Evolutionary conservation across 495 filamentous ascomycete species (phyloP).

Genomic region (Penicillium lagena): DNA sequence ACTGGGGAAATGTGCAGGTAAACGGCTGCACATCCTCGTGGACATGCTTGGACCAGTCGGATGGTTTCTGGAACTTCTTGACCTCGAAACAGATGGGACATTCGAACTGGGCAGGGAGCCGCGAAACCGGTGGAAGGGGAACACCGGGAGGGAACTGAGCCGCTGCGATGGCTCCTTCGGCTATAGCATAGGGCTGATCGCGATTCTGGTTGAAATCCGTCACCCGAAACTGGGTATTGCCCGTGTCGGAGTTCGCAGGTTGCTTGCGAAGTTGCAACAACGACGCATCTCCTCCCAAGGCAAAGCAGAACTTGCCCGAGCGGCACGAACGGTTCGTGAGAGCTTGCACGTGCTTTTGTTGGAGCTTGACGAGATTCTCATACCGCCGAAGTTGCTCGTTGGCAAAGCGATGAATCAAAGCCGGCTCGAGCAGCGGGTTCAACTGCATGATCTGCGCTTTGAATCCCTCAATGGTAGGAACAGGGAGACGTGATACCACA

Average conservation of each 20-base stretch:
- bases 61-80: constrained; percentile 90
- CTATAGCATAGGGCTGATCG: constrained; percentile 55
- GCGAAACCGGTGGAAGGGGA: constrained; percentile 70
- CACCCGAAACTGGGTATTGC: constrained; percentile 45
- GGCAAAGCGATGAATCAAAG: constrained; percentile 76
- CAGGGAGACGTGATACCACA: constrained; percentile 41
- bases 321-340: constrained; percentile 49
- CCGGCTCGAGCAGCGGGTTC: constrained; percentile 62
- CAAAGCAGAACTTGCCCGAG: constrained; percentile 55
- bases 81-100: constrained; percentile 86
- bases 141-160: constrained; percentile 75
- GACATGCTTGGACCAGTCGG: constrained; percentile 97
- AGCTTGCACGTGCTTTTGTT: constrained; percentile 61
- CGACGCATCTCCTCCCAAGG: constrained; percentile 52
- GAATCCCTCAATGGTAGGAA: constrained; percentile 74
- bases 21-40: constrained; percentile 95
- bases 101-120: constrained; percentile 85
- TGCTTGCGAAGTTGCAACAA: constrained; percentile 43
- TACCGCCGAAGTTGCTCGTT: constrained; percentile 74
- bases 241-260: constrained; percentile 32
- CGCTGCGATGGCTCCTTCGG: constrained; percentile 60
- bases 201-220: constrained; percentile 48
- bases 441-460: constrained; percentile 64
- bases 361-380: constrained; percentile 66
- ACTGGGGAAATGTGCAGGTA: constrained; percentile 84